Conservation (phyloP, 108 stramenopile species). For the Aurantiochytrium sp. region DNA sequence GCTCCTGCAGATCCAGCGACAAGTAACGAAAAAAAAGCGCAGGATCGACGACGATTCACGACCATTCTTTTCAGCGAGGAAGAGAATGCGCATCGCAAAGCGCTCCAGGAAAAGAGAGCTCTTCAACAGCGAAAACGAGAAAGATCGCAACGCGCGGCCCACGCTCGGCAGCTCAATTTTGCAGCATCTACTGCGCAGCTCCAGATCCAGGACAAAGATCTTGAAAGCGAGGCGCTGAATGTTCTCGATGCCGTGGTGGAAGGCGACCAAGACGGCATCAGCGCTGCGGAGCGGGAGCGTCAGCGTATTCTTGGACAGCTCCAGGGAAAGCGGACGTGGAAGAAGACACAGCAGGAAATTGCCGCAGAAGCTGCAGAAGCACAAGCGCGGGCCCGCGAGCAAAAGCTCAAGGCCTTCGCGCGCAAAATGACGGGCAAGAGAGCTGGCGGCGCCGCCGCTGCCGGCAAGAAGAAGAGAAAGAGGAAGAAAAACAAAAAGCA, state of each 20-base stretch:
- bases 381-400: neutral
- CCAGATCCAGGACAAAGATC: neutral
- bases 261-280: neutral
- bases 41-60: neutral
- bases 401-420: neutral
- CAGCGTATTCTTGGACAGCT: neutral
- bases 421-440: neutral
- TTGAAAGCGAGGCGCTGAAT: neutral
- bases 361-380: conserved; percentile 10
- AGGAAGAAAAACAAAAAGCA: neutral
- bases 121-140: neutral
- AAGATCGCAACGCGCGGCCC: neutral
- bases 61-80: neutral
- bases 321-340: neutral
- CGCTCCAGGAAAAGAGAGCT: neutral
- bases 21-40: neutral
- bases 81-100: neutral
- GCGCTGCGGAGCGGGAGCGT: neutral
- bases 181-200: neutral
- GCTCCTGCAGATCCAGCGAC: too few relatives aligned
- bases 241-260: neutral
- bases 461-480: neutral
- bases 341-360: neutral
- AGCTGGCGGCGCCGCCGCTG: neutral
- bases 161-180: neutral